Conservation (phyloP, 306 rosid species). For the Abrus precatorius region DNA sequence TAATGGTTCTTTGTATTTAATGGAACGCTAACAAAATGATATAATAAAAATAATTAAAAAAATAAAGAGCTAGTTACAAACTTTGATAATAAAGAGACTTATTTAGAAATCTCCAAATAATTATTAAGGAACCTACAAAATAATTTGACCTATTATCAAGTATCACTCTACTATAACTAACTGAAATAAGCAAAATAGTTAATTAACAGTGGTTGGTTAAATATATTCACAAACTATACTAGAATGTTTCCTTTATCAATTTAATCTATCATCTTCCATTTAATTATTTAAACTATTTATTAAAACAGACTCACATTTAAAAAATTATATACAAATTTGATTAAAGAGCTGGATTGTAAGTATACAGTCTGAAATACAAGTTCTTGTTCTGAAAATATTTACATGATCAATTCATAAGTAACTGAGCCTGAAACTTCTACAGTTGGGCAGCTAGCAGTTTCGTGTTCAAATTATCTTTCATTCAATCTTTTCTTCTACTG, state of each 20-base stretch:
- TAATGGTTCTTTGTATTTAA: no score
- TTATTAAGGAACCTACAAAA: no score
- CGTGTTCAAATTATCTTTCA: background rate
- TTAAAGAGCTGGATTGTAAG: background rate
- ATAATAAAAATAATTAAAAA: no score
- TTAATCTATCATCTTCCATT: background rate
- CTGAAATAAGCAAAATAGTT: background rate
- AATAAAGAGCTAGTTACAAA: no score
- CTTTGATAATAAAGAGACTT: no score
- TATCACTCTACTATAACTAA: background rate
- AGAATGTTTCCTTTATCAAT: background rate
- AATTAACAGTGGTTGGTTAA: background rate
- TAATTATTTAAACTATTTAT: constrained; percentile 8
- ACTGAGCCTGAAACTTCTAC: constrained; percentile 4
- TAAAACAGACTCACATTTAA: constrained; percentile 1
- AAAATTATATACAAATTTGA: constrained; percentile 21
- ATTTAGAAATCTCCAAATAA: no score
- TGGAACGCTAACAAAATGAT: no score
- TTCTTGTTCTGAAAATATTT: constrained; percentile 3
- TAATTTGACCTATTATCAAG: background rate
- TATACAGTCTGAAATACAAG: background rate
- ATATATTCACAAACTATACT: background rate
- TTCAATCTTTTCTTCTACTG: background rate
- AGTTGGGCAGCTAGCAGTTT: background rate
- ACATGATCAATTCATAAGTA: background rate